A percentile compares a stretch with the other conserved stretches of the same genome.
These are phyloP conservation scores for Plantago coronopus DNA, from an alignment of 305 asterid genomes.

Conservation along the genomic window DNA sequence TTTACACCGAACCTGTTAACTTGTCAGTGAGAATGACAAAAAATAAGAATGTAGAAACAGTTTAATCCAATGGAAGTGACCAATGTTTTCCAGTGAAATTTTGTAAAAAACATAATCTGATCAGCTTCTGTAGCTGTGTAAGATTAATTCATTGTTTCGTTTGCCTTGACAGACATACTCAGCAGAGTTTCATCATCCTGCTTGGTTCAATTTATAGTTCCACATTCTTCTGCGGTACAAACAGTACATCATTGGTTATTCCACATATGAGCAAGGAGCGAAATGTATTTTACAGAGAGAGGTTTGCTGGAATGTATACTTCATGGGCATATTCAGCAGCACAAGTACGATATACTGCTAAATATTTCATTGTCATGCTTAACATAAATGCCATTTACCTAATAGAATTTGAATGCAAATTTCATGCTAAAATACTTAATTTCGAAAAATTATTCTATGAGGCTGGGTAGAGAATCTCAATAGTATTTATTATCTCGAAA, in stretches of 20 bases:
- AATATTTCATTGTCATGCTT: not conserved
- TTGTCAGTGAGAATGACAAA: no score
- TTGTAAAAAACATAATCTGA: not conserved
- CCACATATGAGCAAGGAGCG: conserved; percentile 45
- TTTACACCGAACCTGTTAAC: no score
- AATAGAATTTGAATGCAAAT: not conserved
- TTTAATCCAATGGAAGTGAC: no score
- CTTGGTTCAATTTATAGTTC: conserved; percentile 44
- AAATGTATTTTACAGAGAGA: conserved; percentile 47
- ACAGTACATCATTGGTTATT: conserved; percentile 41
- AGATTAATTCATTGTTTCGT: not conserved
- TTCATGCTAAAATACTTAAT: no score
- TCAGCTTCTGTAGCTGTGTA: not conserved
- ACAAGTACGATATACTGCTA: not conserved
- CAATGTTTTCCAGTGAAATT: no score
- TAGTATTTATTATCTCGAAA: not conserved
- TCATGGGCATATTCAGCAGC: conserved; percentile 55
- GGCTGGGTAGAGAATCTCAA: no score
- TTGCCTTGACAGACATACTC: conserved; percentile 35
- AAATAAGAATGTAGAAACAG: no score
- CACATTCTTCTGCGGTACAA: conserved; percentile 46
- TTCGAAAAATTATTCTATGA: no score
- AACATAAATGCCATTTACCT: not conserved
- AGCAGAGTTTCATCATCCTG: conserved; percentile 46
- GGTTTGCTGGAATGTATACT: conserved; percentile 60